Evolutionary conservation across 2,329 filamentous ascomycete species (phyloP).

Genomic region (Aspergillus fumigatus): DNA sequence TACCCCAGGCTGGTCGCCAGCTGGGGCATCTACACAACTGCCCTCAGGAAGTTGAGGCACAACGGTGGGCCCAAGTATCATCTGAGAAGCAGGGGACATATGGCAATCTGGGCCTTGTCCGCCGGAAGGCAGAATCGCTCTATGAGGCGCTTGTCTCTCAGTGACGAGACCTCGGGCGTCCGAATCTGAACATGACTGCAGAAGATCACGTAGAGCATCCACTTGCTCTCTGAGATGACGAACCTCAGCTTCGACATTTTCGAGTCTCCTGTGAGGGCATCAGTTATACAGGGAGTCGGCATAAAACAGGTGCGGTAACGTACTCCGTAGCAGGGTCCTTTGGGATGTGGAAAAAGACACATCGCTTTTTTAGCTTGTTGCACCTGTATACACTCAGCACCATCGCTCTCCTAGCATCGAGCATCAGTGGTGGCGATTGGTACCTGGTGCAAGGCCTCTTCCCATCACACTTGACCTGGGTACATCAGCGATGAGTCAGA

Average conservation of each 20-base stretch:
- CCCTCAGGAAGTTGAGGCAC: not conserved
- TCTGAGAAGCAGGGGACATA: not conserved
- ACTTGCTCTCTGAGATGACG: slow-evolving; percentile 25
- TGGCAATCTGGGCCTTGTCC: not conserved
- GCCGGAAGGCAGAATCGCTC: not conserved
- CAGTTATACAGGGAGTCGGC: not conserved
- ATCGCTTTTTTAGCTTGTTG: slow-evolving; percentile 31
- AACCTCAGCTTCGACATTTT: slow-evolving; percentile 31
- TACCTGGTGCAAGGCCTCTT: slow-evolving; percentile 35
- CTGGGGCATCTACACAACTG: not conserved
- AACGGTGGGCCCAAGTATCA: not conserved
- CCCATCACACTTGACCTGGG: slow-evolving; percentile 34
- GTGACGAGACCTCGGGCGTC: not conserved
- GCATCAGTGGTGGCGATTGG: not conserved
- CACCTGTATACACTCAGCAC: slow-evolving; percentile 19
- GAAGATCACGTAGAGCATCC: slow-evolving; percentile 19
- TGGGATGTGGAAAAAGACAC: slow-evolving; percentile 33
- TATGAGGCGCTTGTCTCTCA: slow-evolving; percentile 1
- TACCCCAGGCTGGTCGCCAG: not conserved
- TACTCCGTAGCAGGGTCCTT: slow-evolving; percentile 28
- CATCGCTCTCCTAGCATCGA: not conserved
- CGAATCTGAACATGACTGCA: slow-evolving; percentile 8
- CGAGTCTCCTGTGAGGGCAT: slow-evolving; percentile 23
- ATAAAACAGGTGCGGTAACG: not conserved
- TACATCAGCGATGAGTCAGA: not conserved